Evolutionary conservation across 129 eudicot genomes (phyloP), one percentile per base, ranked within the genome.

Genomic region (Pulicaria dysenterica): DNA sequence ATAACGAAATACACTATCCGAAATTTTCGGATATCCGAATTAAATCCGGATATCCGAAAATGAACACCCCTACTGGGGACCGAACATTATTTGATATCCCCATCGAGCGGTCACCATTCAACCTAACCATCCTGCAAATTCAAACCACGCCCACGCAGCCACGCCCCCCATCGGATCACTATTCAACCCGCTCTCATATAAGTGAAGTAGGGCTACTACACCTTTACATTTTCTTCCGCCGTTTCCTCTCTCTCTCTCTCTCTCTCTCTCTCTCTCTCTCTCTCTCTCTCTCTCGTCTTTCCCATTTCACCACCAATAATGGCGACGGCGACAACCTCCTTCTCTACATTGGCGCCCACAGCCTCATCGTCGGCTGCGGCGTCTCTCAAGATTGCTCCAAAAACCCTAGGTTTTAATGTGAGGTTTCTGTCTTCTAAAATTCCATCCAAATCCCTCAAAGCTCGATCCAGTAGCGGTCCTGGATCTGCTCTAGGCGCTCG

Each of bases 401-500:
- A 87, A 73, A 58, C 77, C 58, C 69, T 80, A n/a, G 72, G 70
- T n/a, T 64, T 67, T 43, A 79, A 86, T 74, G 72, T 82, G 6
- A 84, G 92, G 7, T 77, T 87, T 70, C 63, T 75, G 10, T 72
- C 84, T 7, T 74, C 89, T 2, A 77, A 70, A n/a, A 58, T 78
- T 3, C 58, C 84, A 3, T 50, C 82, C 0, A 76, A 74, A 36
- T 46, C 89, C 17, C 82, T 86, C 17, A 66, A 48, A 51, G 68
- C 83, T 31, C 82, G 74, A 7, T 58, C 50, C 38, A 68, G 56
- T 62, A 84, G 77, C 4, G 70, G 43, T 42, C 70, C 83, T 9
- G 91, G 96, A 53, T 87, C 96, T 11, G 81, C 84, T 13, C 64
- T 85, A 1, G 77, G 81, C 1, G 92, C 90, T 65, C 79, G 83